Conservation (phyloP, 2,329 filamentous ascomycete species). For the Graphilbum fragrans region DNA sequence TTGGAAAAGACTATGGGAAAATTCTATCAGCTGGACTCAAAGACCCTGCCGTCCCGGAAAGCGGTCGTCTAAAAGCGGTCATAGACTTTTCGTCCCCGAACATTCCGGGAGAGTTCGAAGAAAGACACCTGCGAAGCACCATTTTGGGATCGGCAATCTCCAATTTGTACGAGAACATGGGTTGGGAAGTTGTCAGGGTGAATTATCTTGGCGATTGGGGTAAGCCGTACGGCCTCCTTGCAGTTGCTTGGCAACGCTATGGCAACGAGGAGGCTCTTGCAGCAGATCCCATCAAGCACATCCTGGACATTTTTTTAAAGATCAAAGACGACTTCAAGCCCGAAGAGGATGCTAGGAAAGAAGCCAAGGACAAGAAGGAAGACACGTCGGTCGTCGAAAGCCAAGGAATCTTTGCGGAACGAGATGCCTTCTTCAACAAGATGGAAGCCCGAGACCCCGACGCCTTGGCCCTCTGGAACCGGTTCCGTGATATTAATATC, state of each 20-base stretch:
- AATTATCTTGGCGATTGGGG: slow-evolving; percentile 77
- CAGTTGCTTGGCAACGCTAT: slow-evolving; percentile 55
- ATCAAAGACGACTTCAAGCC: slow-evolving; percentile 51
- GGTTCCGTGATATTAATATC: slow-evolving; percentile 47
- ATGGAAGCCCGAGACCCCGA: slow-evolving; percentile 48
- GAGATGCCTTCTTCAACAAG: slow-evolving; percentile 48
- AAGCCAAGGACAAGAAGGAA: slow-evolving; percentile 31
- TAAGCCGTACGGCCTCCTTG: slow-evolving; percentile 56
- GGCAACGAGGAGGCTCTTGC: slow-evolving; percentile 43
- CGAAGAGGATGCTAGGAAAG: slow-evolving; percentile 48
- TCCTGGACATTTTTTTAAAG: slow-evolving; percentile 61
- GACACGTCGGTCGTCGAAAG: slow-evolving; percentile 30
- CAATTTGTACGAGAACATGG: slow-evolving; percentile 55
- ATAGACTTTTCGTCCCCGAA: slow-evolving; percentile 69
- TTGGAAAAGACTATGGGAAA: slow-evolving; percentile 44
- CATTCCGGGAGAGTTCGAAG: slow-evolving; percentile 63
- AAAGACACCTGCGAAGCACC: slow-evolving; percentile 62
- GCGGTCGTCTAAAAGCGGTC: slow-evolving; percentile 37
- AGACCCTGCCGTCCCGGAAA: slow-evolving; percentile 26
- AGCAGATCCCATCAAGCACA: slow-evolving; percentile 60
- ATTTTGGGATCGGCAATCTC: slow-evolving; percentile 64
- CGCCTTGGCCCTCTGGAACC: slow-evolving; percentile 43
- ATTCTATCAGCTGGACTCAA: slow-evolving; percentile 46
- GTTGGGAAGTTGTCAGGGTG: slow-evolving; percentile 59
- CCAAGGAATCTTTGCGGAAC: slow-evolving; percentile 33